Base-by-base conservation (phyloP, 1,139 yeast genomes). In the Wickerhamiella pararugosa region DNA sequence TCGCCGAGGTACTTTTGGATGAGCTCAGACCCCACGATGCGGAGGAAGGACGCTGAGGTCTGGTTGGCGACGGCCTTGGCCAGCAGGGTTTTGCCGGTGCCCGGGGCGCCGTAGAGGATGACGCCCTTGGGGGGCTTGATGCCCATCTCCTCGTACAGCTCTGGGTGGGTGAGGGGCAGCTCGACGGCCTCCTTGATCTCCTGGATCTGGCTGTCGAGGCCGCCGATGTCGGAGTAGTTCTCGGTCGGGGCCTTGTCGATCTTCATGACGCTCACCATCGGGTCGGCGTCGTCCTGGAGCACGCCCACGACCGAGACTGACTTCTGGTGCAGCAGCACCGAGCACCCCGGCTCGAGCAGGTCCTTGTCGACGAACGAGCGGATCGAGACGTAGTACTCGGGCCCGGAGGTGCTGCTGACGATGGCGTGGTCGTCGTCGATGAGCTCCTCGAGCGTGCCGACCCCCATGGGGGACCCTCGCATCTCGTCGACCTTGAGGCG, bases 121-220 rank as follows among this genome's bases (percentile, higher is more conserved):
- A 92, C 98, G 64, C 99, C 99, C 66, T 90, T 90, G 41, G 99
- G 99, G 6, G 98, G 98, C 57, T 87, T 86, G 59, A 92, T 90
- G 53, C 99, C 99, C 96, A 92, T 90, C 64, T 90, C 97, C 64
- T 92, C 96, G 63, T 90, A 92, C 53, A 92, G 68, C 62, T 92
- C 98, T 1, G 98, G 97, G 62, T 92, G 98, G 21, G 97, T 87
- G 51, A 92, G 70, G 7, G 99, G 99, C 56, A 92, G 71, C 62
- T 92, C 99, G 6, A 92, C 98, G 2, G 96, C 84, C 64, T 92
- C 99, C 64, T 90, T 90, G 54, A 92, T 92, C 64, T 92, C 98
- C 67, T 90, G 97, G 55, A 90, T 90, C 64, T 92, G 99, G 11
- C 78, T 63, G 62, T 92, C 98, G 54, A 90, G 72, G 34, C 99